Percentiles rank a stretch among this genome's conserved stretches.
Evolutionary conservation across 208 protist species (phyloP).

Genomic region (Naegleria lovaniensis): DNA sequence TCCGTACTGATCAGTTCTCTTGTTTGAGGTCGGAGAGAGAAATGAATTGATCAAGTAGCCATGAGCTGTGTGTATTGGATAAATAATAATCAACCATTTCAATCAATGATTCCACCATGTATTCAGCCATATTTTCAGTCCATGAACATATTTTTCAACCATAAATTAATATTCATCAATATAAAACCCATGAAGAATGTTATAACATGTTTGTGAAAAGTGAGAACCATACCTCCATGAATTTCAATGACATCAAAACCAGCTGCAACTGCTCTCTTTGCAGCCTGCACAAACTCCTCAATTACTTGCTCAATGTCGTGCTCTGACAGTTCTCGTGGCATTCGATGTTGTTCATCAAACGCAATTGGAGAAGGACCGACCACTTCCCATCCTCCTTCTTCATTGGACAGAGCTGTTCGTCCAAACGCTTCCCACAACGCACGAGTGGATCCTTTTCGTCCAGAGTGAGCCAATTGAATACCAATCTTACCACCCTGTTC

Average conservation of each 20-base stretch:
- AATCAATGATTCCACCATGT: too few species aligned
- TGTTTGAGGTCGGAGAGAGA: not conserved
- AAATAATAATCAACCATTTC: too few species aligned
- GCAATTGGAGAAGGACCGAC: conserved; percentile 8
- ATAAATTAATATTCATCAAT: too few species aligned
- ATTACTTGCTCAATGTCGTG: conserved; percentile 13
- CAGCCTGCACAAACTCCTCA: not conserved
- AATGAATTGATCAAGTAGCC: conserved; percentile 20
- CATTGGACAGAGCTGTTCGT: not conserved
- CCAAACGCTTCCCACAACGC: not conserved
- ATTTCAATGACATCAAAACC: conserved; percentile 32
- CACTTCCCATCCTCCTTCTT: not conserved
- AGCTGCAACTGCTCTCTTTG: conserved; percentile 12
- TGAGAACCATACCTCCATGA: not conserved
- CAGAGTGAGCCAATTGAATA: conserved; percentile 16
- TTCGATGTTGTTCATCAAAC: not conserved
- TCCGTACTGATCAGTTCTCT: conserved; percentile 31
- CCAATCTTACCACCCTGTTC: conserved; percentile 10
- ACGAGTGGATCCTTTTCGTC: not conserved
- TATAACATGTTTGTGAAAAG: too few species aligned
- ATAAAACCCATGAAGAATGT: too few species aligned
- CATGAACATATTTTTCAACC: too few species aligned
- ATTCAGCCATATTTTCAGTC: too few species aligned
- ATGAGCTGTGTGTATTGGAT: conserved; percentile 13
- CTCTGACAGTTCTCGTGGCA: not conserved